phyloP scores from a whole-genome alignment of 2,329 filamentous ascomycete genomes.

The Aureobasidium sp. region DNA sequence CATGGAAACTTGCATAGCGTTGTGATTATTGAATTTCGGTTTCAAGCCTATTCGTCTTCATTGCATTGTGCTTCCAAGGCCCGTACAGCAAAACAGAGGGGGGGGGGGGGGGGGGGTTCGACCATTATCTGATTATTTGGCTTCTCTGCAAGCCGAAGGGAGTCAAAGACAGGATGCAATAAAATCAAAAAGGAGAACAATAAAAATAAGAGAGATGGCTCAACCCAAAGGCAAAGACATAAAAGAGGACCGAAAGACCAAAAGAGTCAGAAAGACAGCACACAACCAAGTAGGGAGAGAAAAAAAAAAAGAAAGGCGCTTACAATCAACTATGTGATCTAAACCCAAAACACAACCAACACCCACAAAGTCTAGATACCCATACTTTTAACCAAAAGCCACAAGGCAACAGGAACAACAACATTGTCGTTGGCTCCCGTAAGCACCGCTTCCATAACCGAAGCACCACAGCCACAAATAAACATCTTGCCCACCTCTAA shows the following conservation, averaged over 20 bases:
- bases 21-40: neutral
- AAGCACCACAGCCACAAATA: constrained; percentile 69
- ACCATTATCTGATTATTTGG: too few relatives aligned
- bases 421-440: constrained; percentile 99
- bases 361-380: neutral
- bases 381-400: constrained; percentile 52
- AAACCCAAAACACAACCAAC: too few relatives aligned
- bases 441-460: constrained; percentile 86
- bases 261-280: too few relatives aligned
- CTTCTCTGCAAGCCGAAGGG: constrained; percentile 10
- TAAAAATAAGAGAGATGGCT: too few relatives aligned
- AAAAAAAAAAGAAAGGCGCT: too few relatives aligned
- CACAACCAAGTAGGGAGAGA: too few relatives aligned
- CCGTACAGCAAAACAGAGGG: too few relatives aligned
- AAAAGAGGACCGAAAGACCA: too few relatives aligned
- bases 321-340: neutral
- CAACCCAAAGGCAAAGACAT: too few relatives aligned
- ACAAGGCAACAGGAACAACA: constrained; percentile 84
- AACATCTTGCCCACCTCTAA: constrained; percentile 49
- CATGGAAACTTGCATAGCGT: neutral
- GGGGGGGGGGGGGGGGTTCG: too few relatives aligned
- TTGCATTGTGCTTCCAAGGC: neutral
- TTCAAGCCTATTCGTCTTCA: neutral
- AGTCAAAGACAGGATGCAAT: neutral
- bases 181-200: too few relatives aligned